A percentile compares a stretch with the other conserved stretches of the same genome.
phyloP scores from a whole-genome alignment of 768 basidiomycete species.

The Lentinula raphanica region DNA sequence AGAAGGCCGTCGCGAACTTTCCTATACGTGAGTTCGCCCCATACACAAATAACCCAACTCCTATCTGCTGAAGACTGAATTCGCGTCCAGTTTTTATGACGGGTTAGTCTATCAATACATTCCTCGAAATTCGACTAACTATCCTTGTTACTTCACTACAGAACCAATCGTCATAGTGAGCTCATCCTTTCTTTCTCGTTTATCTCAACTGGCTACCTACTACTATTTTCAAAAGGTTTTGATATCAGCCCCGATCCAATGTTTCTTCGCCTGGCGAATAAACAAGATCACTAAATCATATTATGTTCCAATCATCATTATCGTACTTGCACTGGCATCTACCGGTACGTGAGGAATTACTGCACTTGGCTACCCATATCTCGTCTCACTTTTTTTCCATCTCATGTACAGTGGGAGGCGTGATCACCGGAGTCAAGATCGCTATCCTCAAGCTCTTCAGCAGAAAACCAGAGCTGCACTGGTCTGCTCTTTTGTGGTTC shows the following conservation, averaged over 20 bases:
- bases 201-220: neutral
- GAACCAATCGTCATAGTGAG: conserved; percentile 30
- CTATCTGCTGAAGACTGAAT: neutral
- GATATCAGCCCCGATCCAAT: conserved; percentile 14
- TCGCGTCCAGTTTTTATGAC: conserved; percentile 20
- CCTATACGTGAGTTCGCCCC: conserved; percentile 15
- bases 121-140: conserved; percentile 7
- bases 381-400: too few relatives aligned
- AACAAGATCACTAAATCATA: conserved; percentile 6
- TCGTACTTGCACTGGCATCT: conserved; percentile 4
- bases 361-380: neutral
- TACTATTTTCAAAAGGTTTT: conserved; percentile 8
- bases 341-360: neutral
- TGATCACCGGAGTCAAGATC: conserved; percentile 2
- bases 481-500: conserved; percentile 7
- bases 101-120: conserved; percentile 14
- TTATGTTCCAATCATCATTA: conserved; percentile 8
- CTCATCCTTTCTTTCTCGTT: neutral
- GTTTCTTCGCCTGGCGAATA: conserved; percentile 14
- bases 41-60: neutral
- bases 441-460: conserved; percentile 7
- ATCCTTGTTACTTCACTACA: conserved; percentile 7
- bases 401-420: neutral
- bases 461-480: conserved; percentile 6
- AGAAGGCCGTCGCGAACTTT: conserved; percentile 28